Evolutionary conservation across 768 basidiomycete genomes (phyloP).

Genomic region (Hericium erinaceus): DNA sequence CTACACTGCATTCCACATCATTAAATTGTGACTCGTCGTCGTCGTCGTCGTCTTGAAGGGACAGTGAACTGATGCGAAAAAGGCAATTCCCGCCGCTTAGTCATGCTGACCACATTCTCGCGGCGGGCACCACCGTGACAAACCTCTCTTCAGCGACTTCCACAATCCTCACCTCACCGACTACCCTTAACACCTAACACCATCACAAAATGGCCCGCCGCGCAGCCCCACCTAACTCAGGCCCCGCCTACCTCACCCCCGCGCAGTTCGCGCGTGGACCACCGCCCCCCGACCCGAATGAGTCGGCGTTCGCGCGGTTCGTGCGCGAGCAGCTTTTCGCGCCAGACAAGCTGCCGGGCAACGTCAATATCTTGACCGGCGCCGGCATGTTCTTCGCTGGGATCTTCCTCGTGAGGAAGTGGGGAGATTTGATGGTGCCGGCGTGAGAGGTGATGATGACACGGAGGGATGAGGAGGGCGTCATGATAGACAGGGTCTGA

Average conservation of each 20-base stretch:
- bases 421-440: constrained; percentile 72
- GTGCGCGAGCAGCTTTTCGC: constrained; percentile 57
- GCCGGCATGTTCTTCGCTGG: constrained; percentile 61
- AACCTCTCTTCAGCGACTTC: background rate
- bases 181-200: constrained; percentile 1
- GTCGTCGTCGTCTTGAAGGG: too few relatives aligned
- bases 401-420: constrained; percentile 61
- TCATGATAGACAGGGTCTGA: too few relatives aligned
- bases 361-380: constrained; percentile 60
- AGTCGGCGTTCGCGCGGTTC: constrained; percentile 48
- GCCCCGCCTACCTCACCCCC: constrained; percentile 43
- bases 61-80: too few relatives aligned
- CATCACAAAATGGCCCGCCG: constrained; percentile 56
- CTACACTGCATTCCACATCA: too few relatives aligned
- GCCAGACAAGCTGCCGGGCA: constrained; percentile 68
- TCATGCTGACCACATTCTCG: background rate
- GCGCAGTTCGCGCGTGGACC: constrained; percentile 31
- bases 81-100: background rate
- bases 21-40: too few relatives aligned
- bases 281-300: constrained; percentile 45
- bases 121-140: background rate
- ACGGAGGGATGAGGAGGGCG: background rate
- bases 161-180: background rate
- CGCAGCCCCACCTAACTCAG: constrained; percentile 43
- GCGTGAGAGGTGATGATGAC: constrained; percentile 27